Base-by-base conservation (phyloP, 2,329 filamentous ascomycete species). In the Beauveria pseudobassiana region DNA sequence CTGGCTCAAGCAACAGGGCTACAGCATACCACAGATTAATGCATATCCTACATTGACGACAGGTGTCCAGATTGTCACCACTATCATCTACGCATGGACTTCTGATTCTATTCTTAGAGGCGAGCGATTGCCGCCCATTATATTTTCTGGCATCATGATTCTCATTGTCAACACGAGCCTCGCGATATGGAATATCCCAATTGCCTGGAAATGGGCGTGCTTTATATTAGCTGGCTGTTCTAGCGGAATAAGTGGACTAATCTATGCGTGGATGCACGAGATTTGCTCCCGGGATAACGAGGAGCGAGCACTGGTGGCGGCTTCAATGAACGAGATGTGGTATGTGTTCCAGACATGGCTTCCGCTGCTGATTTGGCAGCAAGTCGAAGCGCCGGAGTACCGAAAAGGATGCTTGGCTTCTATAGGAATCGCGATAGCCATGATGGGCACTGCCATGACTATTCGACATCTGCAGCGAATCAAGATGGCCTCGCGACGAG, bases 311-410 rank as follows among this genome's bases (percentile, higher is more conserved):
- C 74, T 90, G 4, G 85, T 89, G 0, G 80, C 87, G 0, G 87
- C 78, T 0, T 74, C 78, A 18, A 89, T 89, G 84, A 90, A 89
- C 63, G 81, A 87, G 68, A 81, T 89, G 75, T 86, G 86, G 0
- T 88, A 89, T 63, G 85, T 88, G 1, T 72, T 90, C 49, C 86
- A 89, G 68, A 84, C 86, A 0, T 90, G 87, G 87, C 70, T 90
- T 48, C 87, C 87, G 7, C 77, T 87, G 38, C 69, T 88, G 9
- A 79, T 88, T 10, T 89, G 86, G 86, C 82, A 85, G 72, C 83
- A 86, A 68, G 77, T 85, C 0, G 84, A 88, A 62, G 82, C 80
- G 0, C 86, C 86, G 0, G 65, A 74, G 49, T 89, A 88, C 61
- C 75, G 73, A 1, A 87, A 87, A 66, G 86, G 86, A 0, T 87